Percentiles rank a stretch among this genome's conserved stretches.
phyloP scores from a whole-genome alignment of 768 basidiomycete genomes.

The Calocybe gangraenosa region DNA sequence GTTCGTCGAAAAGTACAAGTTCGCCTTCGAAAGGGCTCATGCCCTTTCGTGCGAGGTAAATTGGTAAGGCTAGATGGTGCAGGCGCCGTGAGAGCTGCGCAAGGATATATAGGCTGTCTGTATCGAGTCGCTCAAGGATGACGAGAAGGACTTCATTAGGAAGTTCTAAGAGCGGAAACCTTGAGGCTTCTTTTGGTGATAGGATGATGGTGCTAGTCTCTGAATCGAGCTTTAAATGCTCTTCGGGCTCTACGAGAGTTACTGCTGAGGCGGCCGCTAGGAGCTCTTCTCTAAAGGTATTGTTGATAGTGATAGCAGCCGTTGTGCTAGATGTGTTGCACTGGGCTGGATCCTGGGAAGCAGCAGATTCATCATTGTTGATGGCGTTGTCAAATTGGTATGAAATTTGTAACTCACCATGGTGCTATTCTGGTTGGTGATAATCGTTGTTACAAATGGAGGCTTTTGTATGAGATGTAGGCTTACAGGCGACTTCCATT shows the following conservation, averaged over 20 bases:
- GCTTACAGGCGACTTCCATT: too few species aligned
- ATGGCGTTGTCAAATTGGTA: too few species aligned
- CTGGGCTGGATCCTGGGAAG: slow-evolving; percentile 1
- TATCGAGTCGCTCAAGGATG: slow-evolving; percentile 17
- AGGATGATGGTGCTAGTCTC: too few species aligned
- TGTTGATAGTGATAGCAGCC: slow-evolving; percentile 1
- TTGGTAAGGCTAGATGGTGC: slow-evolving; percentile 22
- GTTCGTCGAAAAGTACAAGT: slow-evolving; percentile 18
- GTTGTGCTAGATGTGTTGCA: not conserved
- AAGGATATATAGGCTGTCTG: slow-evolving; percentile 18
- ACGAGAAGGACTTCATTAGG: slow-evolving; percentile 26
- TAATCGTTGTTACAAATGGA: too few species aligned
- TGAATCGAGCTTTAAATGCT: not conserved
- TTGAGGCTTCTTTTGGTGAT: not conserved
- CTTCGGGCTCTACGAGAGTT: not conserved
- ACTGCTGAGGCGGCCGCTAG: not conserved
- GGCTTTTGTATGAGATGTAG: too few species aligned
- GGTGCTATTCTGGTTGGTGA: too few species aligned
- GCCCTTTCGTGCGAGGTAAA: slow-evolving; percentile 21
- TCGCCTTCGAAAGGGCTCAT: slow-evolving; percentile 14
- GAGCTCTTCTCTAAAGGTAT: slow-evolving; percentile 3
- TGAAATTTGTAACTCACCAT: too few species aligned
- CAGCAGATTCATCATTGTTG: not conserved
- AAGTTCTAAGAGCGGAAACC: slow-evolving; percentile 16
- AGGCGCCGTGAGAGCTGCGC: slow-evolving; percentile 20